A percentile compares a stretch with the other conserved stretches of the same genome.
phyloP scores from a whole-genome alignment of 2,329 filamentous ascomycete genomes.

The Fusarium devonianum region DNA sequence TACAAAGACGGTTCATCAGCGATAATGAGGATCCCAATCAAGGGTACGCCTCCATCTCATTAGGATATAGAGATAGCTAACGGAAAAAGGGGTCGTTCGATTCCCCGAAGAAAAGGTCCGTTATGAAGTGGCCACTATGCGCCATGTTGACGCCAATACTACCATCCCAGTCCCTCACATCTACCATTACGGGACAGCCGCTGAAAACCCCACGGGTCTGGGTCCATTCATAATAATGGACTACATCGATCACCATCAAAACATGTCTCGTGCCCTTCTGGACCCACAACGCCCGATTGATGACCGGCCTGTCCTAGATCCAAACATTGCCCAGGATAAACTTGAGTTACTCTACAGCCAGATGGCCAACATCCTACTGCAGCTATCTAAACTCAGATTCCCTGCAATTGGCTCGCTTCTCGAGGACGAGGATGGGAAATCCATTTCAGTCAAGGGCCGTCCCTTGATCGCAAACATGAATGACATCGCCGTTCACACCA shows the following conservation, averaged over 20 bases:
- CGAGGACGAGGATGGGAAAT: constrained; percentile 34
- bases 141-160: constrained; percentile 2
- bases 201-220: constrained; percentile 36
- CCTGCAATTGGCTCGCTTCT: constrained; percentile 49
- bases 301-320: not conserved
- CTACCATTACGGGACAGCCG: constrained; percentile 13
- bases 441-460: constrained; percentile 39
- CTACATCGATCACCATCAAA: not conserved
- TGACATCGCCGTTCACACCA: constrained; percentile 42
- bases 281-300: not conserved
- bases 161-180: not conserved
- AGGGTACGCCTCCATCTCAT: constrained; percentile 22
- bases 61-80: no score
- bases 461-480: constrained; percentile 54
- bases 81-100: constrained; percentile 12
- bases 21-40: constrained; percentile 42
- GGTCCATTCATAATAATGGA: constrained; percentile 5
- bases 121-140: constrained; percentile 8
- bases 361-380: constrained; percentile 40
- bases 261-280: constrained; percentile 7
- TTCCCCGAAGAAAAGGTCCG: constrained; percentile 10
- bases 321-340: not conserved
- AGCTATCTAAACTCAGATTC: constrained; percentile 46
- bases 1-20: constrained; percentile 44
- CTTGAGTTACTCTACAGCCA: constrained; percentile 2